phyloP scores from a whole-genome alignment of 2,329 filamentous ascomycete species.

The Lasiodiplodia theobromae region DNA sequence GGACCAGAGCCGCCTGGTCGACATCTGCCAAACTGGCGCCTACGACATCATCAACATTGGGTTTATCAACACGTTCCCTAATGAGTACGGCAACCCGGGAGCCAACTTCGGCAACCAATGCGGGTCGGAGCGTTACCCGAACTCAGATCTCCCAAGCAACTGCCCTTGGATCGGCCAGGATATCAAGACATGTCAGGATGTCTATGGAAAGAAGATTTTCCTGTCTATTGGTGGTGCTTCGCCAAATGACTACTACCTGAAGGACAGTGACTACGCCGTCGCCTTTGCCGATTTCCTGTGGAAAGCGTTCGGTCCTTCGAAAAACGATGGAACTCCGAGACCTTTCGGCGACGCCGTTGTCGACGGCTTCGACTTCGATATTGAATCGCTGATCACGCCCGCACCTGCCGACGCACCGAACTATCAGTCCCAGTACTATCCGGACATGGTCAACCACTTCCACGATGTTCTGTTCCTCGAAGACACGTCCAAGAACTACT shows the following conservation, averaged over 20 bases:
- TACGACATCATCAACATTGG: constrained; percentile 66
- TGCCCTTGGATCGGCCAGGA: constrained; percentile 45
- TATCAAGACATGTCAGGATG: constrained; percentile 66
- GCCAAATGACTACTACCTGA: constrained; percentile 63
- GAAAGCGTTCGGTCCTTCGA: constrained; percentile 71
- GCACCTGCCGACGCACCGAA: constrained; percentile 38
- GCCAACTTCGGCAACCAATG: constrained; percentile 70
- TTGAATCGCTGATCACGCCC: constrained; percentile 68
- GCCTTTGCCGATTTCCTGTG: constrained; percentile 66
- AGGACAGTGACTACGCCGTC: constrained; percentile 63
- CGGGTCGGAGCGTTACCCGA: constrained; percentile 60
- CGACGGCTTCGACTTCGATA: constrained; percentile 81
- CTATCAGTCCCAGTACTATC: constrained; percentile 53
- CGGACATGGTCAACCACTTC: constrained; percentile 56
- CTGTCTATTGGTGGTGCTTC: constrained; percentile 72
- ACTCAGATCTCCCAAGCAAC: constrained; percentile 58
- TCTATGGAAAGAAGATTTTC: constrained; percentile 72
- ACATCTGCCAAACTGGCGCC: constrained; percentile 51
- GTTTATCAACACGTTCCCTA: constrained; percentile 66
- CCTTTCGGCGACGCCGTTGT: constrained; percentile 72
- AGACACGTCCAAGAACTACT: constrained; percentile 58
- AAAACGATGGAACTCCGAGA: constrained; percentile 58
- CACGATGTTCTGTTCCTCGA: constrained; percentile 47
- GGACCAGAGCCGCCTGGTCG: constrained; percentile 45
- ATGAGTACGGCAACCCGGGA: constrained; percentile 56